These are phyloP conservation scores for Sugiyamaella smithiae DNA, from an alignment of 805 yeast genomes.

Conservation along the genomic window DNA sequence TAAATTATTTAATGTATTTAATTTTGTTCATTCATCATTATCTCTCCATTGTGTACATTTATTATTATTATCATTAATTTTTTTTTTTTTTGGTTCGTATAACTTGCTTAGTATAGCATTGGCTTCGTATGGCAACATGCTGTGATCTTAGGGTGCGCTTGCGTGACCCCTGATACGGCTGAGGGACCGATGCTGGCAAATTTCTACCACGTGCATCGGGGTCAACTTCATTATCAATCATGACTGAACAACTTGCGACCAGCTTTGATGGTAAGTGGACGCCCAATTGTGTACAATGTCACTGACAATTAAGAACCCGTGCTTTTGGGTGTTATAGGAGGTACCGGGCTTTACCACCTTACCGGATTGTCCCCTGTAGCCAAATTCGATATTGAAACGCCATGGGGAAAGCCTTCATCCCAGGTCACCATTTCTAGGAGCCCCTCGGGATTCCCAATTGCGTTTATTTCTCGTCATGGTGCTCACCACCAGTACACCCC, in stretches of 20 bases:
- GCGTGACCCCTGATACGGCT: no score
- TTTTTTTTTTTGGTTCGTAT: no score
- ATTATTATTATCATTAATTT: no score
- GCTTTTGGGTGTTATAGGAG: constrained; percentile 88
- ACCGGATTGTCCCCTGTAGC: constrained; percentile 85
- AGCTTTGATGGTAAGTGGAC: constrained; percentile 25
- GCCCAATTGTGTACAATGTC: not conserved
- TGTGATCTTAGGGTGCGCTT: no score
- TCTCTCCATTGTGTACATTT: no score
- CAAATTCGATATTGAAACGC: constrained; percentile 75
- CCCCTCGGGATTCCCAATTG: constrained; percentile 73
- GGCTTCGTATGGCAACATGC: no score
- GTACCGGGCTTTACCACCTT: constrained; percentile 93
- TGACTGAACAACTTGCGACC: constrained; percentile 21
- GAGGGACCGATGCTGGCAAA: no score
- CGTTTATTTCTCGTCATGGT: constrained; percentile 95
- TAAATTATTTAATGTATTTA: no score
- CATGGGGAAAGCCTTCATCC: constrained; percentile 97
- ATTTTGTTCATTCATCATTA: no score
- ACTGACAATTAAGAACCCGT: constrained; percentile 50
- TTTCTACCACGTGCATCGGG: no score
- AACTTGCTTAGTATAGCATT: no score
- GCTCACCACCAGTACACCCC: constrained; percentile 85
- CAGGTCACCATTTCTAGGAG: constrained; percentile 90
- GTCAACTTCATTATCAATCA: no score